Evolutionary conservation across 2,329 filamentous ascomycete genomes (phyloP), one percentile per base, ranked within the genome.

Genomic region (Claviceps fusiformis): DNA sequence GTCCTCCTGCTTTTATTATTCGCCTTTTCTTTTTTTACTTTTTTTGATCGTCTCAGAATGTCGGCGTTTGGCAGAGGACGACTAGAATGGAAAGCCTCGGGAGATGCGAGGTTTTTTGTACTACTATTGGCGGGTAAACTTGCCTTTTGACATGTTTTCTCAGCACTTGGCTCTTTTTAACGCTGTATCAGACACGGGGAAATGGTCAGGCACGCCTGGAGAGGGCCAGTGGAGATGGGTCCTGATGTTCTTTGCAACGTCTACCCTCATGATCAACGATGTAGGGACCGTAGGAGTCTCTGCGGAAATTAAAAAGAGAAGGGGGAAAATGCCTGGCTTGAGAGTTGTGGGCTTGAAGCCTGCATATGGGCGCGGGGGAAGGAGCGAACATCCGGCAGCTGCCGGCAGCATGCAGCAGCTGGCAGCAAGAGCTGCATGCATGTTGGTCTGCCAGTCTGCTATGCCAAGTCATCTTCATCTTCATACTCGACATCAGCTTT

Each of bases 11-110:
- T 48, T 33, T n/a, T 17, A 7, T 53, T 55, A 24, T 31, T 10
- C 54, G 3, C 24, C 31, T 31, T 6, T 29, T 53, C 24, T 37
- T 5, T 24, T 24, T 24, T 24, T 24, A 24, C 24, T 24, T 9
- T 19, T 19, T 9, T 24, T n/a, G 13, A 1, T 54, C 8, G 37
- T 19, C 31, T 57, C 29, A 55, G 52, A 49, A 9, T 44, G 51
- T 11, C 19, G 57, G 57, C 57, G 57, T 58, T 57, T 9, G 29
- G 55, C 43, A 47, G 44, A 51, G 27, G 47, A 53, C 13, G 17
- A 24, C 29, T 41, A 39, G 41, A 37, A 45, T 24, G 24, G 35
- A 11, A 49, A 19, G 50, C 9, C 31, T 33, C 6, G 46, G 5
- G 10, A 9, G 31, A 24, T 17, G 19, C 5, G 6, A 13, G 17